Percentiles rank a stretch among this genome's conserved stretches.
These are phyloP conservation scores for Hippophae rhamnoides DNA, from an alignment of 306 rosid species.

Conservation along the genomic window DNA sequence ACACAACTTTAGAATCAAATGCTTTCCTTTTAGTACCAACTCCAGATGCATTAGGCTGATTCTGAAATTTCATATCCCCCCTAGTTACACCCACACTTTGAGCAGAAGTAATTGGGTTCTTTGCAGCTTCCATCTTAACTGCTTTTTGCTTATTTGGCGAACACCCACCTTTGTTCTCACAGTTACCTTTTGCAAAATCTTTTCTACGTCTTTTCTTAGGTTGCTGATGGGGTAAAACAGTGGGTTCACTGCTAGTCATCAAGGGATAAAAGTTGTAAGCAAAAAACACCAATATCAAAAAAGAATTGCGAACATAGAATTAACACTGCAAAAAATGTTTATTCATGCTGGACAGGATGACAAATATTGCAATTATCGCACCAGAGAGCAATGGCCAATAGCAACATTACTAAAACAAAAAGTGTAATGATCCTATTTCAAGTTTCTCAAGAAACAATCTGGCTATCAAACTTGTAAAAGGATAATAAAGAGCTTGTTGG, in stretches of 20 bases:
- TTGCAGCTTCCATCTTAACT: constrained; percentile 50
- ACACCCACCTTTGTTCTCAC: constrained; percentile 41
- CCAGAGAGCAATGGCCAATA: neutral
- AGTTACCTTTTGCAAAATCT: constrained; percentile 54
- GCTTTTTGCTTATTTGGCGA: constrained; percentile 48
- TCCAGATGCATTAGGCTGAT: constrained; percentile 39
- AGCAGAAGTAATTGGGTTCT: constrained; percentile 38
- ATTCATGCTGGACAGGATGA: neutral
- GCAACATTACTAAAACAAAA: no score
- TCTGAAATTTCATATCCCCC: constrained; percentile 47
- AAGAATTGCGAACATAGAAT: neutral
- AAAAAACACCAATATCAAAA: neutral
- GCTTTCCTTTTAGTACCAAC: constrained; percentile 45
- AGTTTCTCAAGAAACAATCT: no score
- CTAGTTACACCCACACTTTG: constrained; percentile 36
- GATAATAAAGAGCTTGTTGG: no score
- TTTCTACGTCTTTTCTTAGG: constrained; percentile 92
- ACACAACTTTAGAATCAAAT: constrained; percentile 38
- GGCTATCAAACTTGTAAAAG: no score
- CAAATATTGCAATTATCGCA: neutral
- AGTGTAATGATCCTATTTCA: no score
- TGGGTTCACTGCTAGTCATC: constrained; percentile 38
- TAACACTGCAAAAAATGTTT: neutral
- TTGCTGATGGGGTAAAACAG: constrained; percentile 69
- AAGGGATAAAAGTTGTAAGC: constrained; percentile 19